A percentile compares a stretch with the other conserved stretches of the same genome.
Evolutionary conservation across 2,329 filamentous ascomycete genomes (phyloP).

Genomic region (Clonostachys chloroleuca): DNA sequence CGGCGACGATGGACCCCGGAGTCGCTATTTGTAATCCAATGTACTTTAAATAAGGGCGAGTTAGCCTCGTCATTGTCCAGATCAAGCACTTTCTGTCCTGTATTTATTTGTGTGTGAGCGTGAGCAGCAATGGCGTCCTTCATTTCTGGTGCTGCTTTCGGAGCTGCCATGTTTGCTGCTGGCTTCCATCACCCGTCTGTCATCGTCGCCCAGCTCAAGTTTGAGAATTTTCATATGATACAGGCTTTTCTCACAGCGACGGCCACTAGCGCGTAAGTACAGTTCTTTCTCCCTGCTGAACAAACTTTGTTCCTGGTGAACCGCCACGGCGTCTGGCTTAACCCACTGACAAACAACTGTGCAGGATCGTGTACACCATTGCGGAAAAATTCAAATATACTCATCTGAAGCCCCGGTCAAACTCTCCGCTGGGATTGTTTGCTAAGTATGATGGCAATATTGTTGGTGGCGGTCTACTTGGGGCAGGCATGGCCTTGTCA

Average conservation of each 20-base stretch:
- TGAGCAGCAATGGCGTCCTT: conserved; percentile 18
- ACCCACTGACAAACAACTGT: neutral
- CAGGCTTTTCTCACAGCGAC: conserved; percentile 60
- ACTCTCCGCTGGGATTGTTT: conserved; percentile 4
- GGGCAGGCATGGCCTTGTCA: conserved; percentile 6
- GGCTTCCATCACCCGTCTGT: conserved; percentile 57
- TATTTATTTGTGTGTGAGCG: neutral
- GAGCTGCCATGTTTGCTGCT: conserved; percentile 53
- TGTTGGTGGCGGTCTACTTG: conserved; percentile 3
- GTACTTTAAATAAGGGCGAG: too few species aligned
- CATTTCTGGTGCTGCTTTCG: conserved; percentile 53
- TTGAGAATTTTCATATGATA: conserved; percentile 62
- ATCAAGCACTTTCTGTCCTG: too few species aligned
- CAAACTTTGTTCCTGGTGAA: neutral
- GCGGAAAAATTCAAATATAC: conserved; percentile 1
- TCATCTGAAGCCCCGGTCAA: conserved; percentile 1
- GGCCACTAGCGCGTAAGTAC: conserved; percentile 54
- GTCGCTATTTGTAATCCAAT: too few species aligned
- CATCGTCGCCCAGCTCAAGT: conserved; percentile 55
- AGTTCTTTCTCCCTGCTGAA: too few species aligned
- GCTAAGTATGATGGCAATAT: conserved; percentile 4
- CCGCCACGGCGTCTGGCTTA: neutral
- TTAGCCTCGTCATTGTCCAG: too few species aligned
- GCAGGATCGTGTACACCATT: conserved; percentile 2
- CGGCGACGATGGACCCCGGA: too few species aligned